Percentiles rank a stretch among this genome's conserved stretches.
These are phyloP conservation scores for Agastache rugosa DNA, from an alignment of 257 asterid genomes.

Conservation along the genomic window DNA sequence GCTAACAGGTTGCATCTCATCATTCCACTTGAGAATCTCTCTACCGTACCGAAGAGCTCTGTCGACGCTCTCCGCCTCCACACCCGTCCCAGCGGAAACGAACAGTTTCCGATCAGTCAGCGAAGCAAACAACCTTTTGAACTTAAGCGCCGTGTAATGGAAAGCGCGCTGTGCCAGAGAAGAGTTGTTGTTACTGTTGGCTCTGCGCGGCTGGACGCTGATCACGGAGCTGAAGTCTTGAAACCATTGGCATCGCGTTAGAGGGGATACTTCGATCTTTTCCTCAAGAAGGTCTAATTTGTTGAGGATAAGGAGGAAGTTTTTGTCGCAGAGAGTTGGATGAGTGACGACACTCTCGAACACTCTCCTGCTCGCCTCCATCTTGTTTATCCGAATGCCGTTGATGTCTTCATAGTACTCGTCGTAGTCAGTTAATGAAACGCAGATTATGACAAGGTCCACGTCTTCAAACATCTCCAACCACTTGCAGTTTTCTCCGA, in stretches of 20 bases:
- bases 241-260: conserved; percentile 74
- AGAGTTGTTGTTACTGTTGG: conserved; percentile 43
- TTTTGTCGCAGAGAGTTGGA: conserved; percentile 53
- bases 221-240: conserved; percentile 66
- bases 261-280: conserved; percentile 59
- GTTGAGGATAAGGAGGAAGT: conserved; percentile 70
- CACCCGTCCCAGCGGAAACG: conserved; percentile 59
- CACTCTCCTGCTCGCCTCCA: conserved; percentile 61
- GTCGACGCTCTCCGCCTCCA: conserved; percentile 69
- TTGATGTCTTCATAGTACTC: conserved; percentile 56
- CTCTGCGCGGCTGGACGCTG: conserved; percentile 45
- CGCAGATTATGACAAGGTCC: conserved; percentile 63
- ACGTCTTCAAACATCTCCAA: conserved; percentile 86
- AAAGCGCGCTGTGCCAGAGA: conserved; percentile 70
- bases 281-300: conserved; percentile 79
- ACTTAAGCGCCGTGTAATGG: conserved; percentile 72
- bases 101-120: conserved; percentile 61
- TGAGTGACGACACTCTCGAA: conserved; percentile 63
- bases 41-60: conserved; percentile 54
- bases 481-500: conserved; percentile 81
- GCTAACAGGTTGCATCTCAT: conserved; percentile 42
- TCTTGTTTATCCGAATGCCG: conserved; percentile 67
- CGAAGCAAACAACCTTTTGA: conserved; percentile 59
- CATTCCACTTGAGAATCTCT: conserved; percentile 78
- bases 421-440: conserved; percentile 70